Base-by-base conservation (phyloP, 495 filamentous ascomycete genomes). In the Xylaria grammica region DNA sequence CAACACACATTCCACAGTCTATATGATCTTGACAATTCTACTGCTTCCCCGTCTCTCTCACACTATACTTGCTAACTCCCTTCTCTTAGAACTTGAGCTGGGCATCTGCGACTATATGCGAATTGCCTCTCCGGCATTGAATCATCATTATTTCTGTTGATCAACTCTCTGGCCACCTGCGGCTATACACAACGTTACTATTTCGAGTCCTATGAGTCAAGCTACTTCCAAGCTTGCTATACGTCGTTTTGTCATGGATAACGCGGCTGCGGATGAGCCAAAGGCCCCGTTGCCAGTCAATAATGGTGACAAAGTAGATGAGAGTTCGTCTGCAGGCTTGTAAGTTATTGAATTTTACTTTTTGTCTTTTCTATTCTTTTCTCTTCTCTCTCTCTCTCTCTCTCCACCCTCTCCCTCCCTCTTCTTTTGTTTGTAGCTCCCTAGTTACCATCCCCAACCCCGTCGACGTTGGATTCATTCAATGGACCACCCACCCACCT, bases 341-440 rank as follows among this genome's bases (percentile, higher is more conserved):
- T 65, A 44, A 49, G 62, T 68, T 62, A 19, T 30, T 22, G 10
- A 17, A 48, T 44, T 22, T n/a, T n/a, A n/a, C 27, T 60, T 42
- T 45, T 55, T 60, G 34, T 58, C 17, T 38, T 32, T 34, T 59
- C 42, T 46, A 27, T n/a, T n/a, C n/a, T n/a, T n/a, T n/a, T n/a
- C 11, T 38, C 36, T 36, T 55, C 48, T 22, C 29, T 17, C 30
- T 11, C 10, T 40, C 17, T 34, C 13, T 1, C 51, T 40, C n/a
- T 24, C 51, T 11, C 15, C 51, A 4, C 7, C n/a, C n/a, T n/a
- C 4, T 52, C 20, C 13, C 15, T 52, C 27, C 8, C 2, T 34
- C 4, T 52, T 13, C 50, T 7, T 1, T 17, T 50, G 29, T 24
- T 52, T 2, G 50, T 52, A 11, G 4, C 13, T 34, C 5, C n/a